Evolutionary conservation across 352 stramenopile species (phyloP).

Genomic region (Globisporangium echinulatum): DNA sequence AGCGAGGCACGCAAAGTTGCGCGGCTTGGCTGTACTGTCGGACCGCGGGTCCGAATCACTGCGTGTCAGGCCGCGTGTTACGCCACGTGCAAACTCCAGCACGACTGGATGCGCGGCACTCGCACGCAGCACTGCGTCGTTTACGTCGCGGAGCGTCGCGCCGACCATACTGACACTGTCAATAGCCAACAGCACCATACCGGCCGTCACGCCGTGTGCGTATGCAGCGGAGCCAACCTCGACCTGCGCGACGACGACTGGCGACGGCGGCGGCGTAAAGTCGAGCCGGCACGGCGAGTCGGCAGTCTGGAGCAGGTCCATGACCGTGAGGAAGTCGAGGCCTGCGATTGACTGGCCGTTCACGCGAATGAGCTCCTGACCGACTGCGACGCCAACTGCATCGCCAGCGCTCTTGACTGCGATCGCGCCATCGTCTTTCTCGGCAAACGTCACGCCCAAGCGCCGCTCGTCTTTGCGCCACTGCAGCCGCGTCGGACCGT

Average conservation of each 20-base stretch:
- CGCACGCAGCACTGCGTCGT: slow-evolving; percentile 20
- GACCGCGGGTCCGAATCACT: slow-evolving; percentile 13
- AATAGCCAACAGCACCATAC: slow-evolving; percentile 35
- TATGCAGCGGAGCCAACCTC: slow-evolving; percentile 10
- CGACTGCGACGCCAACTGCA: slow-evolving; percentile 20
- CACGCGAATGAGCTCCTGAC: slow-evolving; percentile 39
- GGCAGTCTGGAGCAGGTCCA: slow-evolving; percentile 26
- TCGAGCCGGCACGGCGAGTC: slow-evolving; percentile 36
- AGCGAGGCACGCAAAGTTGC: slow-evolving; percentile 36
- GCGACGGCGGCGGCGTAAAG: slow-evolving; percentile 39
- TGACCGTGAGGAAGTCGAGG: slow-evolving; percentile 30
- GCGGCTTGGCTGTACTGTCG: slow-evolving; percentile 8
- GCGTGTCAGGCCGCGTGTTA: slow-evolving; percentile 1
- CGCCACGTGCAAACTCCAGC: slow-evolving; percentile 25
- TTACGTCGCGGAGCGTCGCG: slow-evolving; percentile 26
- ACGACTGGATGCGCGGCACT: slow-evolving; percentile 13
- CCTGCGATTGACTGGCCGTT: slow-evolving; percentile 25
- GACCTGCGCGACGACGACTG: slow-evolving; percentile 35
- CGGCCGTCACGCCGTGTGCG: slow-evolving; percentile 19
- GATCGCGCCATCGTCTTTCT: slow-evolving; percentile 29
- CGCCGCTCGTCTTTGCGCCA: slow-evolving; percentile 35
- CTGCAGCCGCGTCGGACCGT: slow-evolving; percentile 24
- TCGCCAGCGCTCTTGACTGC: slow-evolving; percentile 30
- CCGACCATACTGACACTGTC: slow-evolving; percentile 30
- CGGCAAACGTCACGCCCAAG: slow-evolving; percentile 43